A percentile compares a stretch with the other conserved stretches of the same genome.
Conservation (phyloP, 148 eudicot genomes). For the Vaccinium myrtillus region DNA sequence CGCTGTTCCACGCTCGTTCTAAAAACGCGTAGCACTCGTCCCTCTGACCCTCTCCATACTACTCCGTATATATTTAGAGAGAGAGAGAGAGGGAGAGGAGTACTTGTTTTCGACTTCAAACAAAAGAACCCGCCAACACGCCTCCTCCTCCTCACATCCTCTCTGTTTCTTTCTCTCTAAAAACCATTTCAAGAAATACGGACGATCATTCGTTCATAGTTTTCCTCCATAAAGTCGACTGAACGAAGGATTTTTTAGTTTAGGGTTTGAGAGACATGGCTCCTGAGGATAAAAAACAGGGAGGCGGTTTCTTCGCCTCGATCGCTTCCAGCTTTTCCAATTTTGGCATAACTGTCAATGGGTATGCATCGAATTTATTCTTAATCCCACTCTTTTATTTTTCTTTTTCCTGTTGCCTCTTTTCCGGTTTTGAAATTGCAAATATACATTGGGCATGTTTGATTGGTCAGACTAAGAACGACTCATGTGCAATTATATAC, state of each 20-base stretch:
- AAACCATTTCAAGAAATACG: background rate
- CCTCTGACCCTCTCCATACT: background rate
- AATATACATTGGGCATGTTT: background rate
- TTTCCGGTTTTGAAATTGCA: background rate
- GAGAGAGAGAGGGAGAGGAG: too few relatives aligned
- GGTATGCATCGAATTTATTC: constrained; percentile 38
- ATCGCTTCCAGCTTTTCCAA: constrained; percentile 62
- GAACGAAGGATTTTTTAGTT: background rate
- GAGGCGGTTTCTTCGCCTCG: constrained; percentile 60
- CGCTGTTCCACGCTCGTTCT: background rate
- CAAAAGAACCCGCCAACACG: constrained; percentile 6
- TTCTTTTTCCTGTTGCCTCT: background rate
- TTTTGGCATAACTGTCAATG: constrained; percentile 77
- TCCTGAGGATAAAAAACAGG: constrained; percentile 35
- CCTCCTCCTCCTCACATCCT: background rate
- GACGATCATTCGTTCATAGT: background rate
- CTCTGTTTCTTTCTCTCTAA: too few relatives aligned
- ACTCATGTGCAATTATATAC: background rate
- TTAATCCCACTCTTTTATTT: background rate
- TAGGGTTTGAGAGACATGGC: constrained; percentile 47
- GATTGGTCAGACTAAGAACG: background rate
- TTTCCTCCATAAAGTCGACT: background rate
- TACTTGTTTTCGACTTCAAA: constrained; percentile 10
- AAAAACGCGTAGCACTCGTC: background rate
- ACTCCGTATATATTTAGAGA: background rate